Percentiles rank a stretch among this genome's conserved stretches.
Evolutionary conservation across 495 filamentous ascomycete genomes (phyloP).

Genomic region (Geopyxis carbonaria): DNA sequence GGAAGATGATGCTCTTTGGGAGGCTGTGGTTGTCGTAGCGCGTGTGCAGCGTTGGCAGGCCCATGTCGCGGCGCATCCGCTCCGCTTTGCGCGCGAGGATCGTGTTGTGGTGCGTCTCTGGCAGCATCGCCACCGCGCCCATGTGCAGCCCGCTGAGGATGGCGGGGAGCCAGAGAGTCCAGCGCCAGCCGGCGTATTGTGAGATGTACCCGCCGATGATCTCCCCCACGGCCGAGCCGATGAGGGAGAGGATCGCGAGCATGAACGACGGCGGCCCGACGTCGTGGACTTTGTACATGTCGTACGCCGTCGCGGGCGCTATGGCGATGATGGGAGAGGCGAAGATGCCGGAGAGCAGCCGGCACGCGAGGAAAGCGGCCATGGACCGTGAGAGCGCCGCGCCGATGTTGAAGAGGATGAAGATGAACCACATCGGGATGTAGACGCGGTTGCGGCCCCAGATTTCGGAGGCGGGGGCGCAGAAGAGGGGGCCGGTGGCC

Average conservation of each 20-base stretch:
- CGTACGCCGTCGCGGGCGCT: constrained; percentile 38
- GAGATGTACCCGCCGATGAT: constrained; percentile 38
- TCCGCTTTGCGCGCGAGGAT: too few relatives aligned
- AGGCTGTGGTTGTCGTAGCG: too few relatives aligned
- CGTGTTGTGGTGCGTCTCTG: too few relatives aligned
- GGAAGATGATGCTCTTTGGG: constrained; percentile 32
- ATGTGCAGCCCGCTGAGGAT: constrained; percentile 34
- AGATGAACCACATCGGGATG: constrained; percentile 35
- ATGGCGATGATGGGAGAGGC: constrained; percentile 38
- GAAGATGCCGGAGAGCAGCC: constrained; percentile 38
- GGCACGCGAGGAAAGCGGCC: constrained; percentile 35
- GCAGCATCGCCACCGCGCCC: too few relatives aligned
- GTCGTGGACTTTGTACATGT: constrained; percentile 31
- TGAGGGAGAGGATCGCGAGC: constrained; percentile 32
- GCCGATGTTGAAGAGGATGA: constrained; percentile 32
- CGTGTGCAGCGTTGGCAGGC: too few relatives aligned
- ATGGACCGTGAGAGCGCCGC: constrained; percentile 31
- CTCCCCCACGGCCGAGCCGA: constrained; percentile 41
- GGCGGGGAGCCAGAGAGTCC: constrained; percentile 43
- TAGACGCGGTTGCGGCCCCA: constrained; percentile 40
- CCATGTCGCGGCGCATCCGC: too few relatives aligned
- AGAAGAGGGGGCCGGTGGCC: constrained; percentile 31
- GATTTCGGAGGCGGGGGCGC: constrained; percentile 36
- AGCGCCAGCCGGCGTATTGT: constrained; percentile 45
- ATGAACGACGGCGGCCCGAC: constrained; percentile 37